Percentiles rank a stretch among this genome's conserved stretches.
These are phyloP conservation scores for Aspergillus persii DNA, from an alignment of 2,329 filamentous ascomycete genomes.

Conservation along the genomic window DNA sequence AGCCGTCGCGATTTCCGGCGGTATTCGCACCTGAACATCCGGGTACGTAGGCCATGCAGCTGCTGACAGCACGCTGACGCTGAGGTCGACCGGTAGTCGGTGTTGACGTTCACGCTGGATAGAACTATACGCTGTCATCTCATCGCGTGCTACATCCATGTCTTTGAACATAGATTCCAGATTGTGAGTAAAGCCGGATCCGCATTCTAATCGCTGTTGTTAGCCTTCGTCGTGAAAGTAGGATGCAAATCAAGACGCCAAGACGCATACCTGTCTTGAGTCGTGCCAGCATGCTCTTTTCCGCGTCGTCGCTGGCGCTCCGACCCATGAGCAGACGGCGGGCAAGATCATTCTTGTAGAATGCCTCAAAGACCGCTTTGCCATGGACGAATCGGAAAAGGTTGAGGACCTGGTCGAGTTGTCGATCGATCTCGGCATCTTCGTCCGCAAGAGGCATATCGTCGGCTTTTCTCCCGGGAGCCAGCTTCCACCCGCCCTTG, in stretches of 20 bases:
- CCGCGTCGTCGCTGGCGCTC: constrained; percentile 91
- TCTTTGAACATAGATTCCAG: constrained; percentile 99
- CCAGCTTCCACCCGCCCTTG: constrained; percentile 76
- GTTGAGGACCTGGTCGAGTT: constrained; percentile 88
- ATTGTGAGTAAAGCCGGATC: constrained; percentile 91
- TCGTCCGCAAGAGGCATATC: constrained; percentile 71
- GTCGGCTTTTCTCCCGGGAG: constrained; percentile 50
- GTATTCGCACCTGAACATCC: constrained; percentile 72
- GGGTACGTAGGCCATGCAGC: constrained; percentile 92
- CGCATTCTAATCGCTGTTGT: constrained; percentile 63
- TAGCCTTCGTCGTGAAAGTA: neutral
- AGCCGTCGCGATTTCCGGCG: constrained; percentile 70
- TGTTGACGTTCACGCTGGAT: constrained; percentile 60
- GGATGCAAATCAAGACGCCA: neutral
- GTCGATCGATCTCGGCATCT: constrained; percentile 85
- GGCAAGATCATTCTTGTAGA: constrained; percentile 97
- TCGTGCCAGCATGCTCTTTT: constrained; percentile 90
- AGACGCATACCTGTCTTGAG: constrained; percentile 64
- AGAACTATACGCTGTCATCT: constrained; percentile 84
- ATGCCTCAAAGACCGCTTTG: constrained; percentile 96
- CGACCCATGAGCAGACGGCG: constrained; percentile 84
- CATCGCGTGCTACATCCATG: constrained; percentile 86
- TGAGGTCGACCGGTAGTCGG: constrained; percentile 65
- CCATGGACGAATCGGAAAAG: constrained; percentile 96
- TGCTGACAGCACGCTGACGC: constrained; percentile 86